These are phyloP conservation scores for Capniomyces stellatus DNA, from an alignment of 371 early-diverging fungal genomes.

Conservation along the genomic window DNA sequence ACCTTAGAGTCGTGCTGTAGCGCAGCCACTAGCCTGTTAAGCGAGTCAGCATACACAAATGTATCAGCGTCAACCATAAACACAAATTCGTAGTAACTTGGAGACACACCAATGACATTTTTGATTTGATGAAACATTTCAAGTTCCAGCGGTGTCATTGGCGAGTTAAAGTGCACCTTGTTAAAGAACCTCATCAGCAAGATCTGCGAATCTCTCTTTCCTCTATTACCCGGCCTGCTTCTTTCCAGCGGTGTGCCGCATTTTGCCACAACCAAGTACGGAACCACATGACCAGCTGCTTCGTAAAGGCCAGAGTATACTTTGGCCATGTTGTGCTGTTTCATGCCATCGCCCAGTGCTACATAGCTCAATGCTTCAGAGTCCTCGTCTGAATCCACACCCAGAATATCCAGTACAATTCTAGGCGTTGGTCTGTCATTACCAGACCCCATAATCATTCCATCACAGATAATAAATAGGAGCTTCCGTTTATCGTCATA, in stretches of 20 bases:
- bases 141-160: conserved; percentile 82
- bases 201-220: conserved; percentile 99
- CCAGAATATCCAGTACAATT: conserved; percentile 87
- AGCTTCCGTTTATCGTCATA: conserved; percentile 94
- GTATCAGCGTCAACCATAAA: conserved; percentile 96
- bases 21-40: conserved; percentile 66
- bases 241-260: conserved; percentile 66
- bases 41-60: conserved; percentile 61
- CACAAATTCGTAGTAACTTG: conserved; percentile 74
- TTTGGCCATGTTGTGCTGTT: conserved; percentile 90
- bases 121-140: conserved; percentile 88
- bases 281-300: conserved; percentile 70
- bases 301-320: conserved; percentile 96
- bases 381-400: conserved; percentile 67
- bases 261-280: conserved; percentile 91
- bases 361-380: conserved; percentile 86
- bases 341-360: conserved; percentile 76
- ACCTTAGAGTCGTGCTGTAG: conserved; percentile 80
- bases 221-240: conserved; percentile 90
- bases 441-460: conserved; percentile 89
- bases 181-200: conserved; percentile 97
- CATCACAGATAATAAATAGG: conserved; percentile 78
- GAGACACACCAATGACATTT: conserved; percentile 76
- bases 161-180: conserved; percentile 83
- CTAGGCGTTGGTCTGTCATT: conserved; percentile 95